Percentiles rank a stretch among this genome's conserved stretches.
phyloP scores from a whole-genome alignment of 257 asterid genomes.

The Solanum bulbocastanum region DNA sequence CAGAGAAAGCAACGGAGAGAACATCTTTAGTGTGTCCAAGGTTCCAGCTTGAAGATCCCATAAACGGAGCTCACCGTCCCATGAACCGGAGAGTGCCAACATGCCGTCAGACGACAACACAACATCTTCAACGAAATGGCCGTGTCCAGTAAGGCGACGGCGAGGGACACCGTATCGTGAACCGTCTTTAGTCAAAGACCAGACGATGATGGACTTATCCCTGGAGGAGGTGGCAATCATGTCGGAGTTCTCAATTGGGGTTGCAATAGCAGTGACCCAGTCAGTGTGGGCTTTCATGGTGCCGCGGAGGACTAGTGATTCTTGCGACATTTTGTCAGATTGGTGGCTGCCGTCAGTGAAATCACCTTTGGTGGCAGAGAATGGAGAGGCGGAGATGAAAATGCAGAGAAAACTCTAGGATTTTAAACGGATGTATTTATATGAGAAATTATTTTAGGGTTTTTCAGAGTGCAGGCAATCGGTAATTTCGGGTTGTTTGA shows the following conservation, averaged over 20 bases:
- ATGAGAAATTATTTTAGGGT: not conserved
- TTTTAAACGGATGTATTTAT: not conserved
- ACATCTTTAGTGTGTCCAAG: slow-evolving; percentile 83
- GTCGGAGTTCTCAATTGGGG: slow-evolving; percentile 22
- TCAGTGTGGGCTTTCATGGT: slow-evolving; percentile 21
- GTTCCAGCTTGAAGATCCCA: slow-evolving; percentile 72
- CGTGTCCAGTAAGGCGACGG: slow-evolving; percentile 30
- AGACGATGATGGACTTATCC: slow-evolving; percentile 16
- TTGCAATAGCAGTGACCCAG: slow-evolving; percentile 22
- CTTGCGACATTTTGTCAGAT: not conserved
- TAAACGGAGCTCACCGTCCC: slow-evolving; percentile 89
- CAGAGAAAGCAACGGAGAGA: slow-evolving; percentile 72
- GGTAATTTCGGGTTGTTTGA: not conserved
- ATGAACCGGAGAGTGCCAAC: slow-evolving; percentile 87
- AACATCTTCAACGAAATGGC: slow-evolving; percentile 72
- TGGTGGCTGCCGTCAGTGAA: not conserved
- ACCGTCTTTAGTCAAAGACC: slow-evolving; percentile 14
- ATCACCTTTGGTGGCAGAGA: not conserved
- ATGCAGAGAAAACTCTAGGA: not conserved
- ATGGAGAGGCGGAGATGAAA: not conserved
- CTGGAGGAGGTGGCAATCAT: slow-evolving; percentile 16
- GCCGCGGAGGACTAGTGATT: slow-evolving; percentile 10
- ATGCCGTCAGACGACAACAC: slow-evolving; percentile 83
- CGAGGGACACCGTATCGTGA: slow-evolving; percentile 7
- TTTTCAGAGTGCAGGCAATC: not conserved